Evolutionary conservation across 768 basidiomycete genomes (phyloP).

Genomic region (Rhodocollybia butyracea): DNA sequence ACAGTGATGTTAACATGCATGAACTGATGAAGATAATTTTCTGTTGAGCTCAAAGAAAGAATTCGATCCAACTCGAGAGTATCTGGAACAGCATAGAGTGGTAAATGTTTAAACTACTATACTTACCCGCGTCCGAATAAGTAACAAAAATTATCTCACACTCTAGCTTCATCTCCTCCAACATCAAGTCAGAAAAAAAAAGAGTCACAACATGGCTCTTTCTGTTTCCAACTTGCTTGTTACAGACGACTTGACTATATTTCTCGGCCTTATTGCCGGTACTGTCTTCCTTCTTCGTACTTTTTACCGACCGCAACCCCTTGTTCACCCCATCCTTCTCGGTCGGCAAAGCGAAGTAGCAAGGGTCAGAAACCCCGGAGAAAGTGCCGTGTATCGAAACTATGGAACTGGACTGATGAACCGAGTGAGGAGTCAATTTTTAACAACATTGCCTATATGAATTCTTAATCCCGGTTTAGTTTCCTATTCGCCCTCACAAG

Average conservation of each 20-base stretch:
- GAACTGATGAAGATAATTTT: too few species aligned
- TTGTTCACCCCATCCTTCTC: slow-evolving; percentile 91
- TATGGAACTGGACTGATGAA: slow-evolving; percentile 84
- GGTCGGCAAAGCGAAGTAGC: slow-evolving; percentile 90
- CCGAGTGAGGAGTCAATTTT: slow-evolving; percentile 48
- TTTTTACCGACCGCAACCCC: slow-evolving; percentile 75
- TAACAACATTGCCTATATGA: slow-evolving; percentile 1
- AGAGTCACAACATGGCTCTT: slow-evolving; percentile 28
- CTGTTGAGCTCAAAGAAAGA: too few species aligned
- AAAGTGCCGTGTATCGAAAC: slow-evolving; percentile 89
- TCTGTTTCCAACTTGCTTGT: slow-evolving; percentile 55
- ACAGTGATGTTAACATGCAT: too few species aligned
- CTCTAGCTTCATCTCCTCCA: too few species aligned
- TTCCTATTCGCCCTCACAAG: slow-evolving; percentile 69
- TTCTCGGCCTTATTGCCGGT: slow-evolving; percentile 70
- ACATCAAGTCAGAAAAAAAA: too few species aligned
- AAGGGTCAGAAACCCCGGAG: slow-evolving; percentile 71
- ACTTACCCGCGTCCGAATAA: too few species aligned
- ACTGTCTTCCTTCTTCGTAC: slow-evolving; percentile 76
- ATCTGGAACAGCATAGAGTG: too few species aligned
- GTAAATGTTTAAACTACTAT: too few species aligned
- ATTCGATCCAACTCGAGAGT: too few species aligned
- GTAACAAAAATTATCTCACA: too few species aligned
- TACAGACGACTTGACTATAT: slow-evolving; percentile 78
- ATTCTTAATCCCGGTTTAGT: slow-evolving; percentile 42